These are phyloP conservation scores for Ceratobasidium sp. DNA, from an alignment of 1,284 basidiomycete species.

Conservation along the genomic window DNA sequence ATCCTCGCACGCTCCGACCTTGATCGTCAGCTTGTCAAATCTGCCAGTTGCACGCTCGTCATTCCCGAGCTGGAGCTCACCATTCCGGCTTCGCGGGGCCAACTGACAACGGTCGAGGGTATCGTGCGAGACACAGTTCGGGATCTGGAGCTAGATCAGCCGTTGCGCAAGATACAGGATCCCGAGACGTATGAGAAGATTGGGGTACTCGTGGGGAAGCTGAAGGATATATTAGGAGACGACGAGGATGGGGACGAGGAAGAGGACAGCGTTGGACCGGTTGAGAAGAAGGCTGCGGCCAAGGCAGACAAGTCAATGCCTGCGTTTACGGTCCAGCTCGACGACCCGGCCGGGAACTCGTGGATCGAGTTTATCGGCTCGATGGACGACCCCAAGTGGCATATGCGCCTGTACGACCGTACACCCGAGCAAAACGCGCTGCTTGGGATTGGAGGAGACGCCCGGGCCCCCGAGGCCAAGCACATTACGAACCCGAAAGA, in stretches of 20 bases:
- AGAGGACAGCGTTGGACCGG: constrained; percentile 44
- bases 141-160: constrained; percentile 86
- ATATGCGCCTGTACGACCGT: constrained; percentile 83
- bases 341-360: constrained; percentile 95
- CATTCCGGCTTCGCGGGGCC: constrained; percentile 86
- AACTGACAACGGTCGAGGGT: constrained; percentile 95
- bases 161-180: constrained; percentile 83
- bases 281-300: constrained; percentile 50
- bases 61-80: constrained; percentile 92
- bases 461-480: constrained; percentile 49
- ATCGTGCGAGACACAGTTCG: constrained; percentile 83
- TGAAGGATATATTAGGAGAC: constrained; percentile 75
- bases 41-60: constrained; percentile 77
- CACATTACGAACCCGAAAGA: constrained; percentile 44
- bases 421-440: constrained; percentile 83
- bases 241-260: constrained; percentile 59
- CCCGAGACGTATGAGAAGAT: constrained; percentile 81
- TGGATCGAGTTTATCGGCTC: constrained; percentile 83
- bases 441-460: constrained; percentile 67
- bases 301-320: constrained; percentile 65
- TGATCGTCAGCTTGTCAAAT: constrained; percentile 93
- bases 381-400: constrained; percentile 91
- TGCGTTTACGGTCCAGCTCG: constrained; percentile 83
- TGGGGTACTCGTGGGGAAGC: constrained; percentile 70
- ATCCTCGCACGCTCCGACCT: constrained; percentile 80